Evolutionary conservation across 148 eudicot species (phyloP), one percentile per base, ranked within the genome.

Genomic region (Vaccinium myrtillus): DNA sequence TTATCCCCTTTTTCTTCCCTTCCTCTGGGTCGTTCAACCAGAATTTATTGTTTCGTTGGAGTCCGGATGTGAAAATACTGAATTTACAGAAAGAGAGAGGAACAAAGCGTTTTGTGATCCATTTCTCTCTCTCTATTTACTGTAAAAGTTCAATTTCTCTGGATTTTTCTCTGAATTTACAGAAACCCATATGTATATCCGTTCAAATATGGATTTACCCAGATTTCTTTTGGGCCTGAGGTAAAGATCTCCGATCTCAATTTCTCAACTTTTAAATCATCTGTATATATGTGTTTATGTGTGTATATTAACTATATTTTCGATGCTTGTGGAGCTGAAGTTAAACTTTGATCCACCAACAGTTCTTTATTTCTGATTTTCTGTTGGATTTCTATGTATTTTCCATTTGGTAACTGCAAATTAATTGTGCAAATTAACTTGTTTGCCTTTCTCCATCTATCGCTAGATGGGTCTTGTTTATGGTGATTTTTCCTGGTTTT

Each of bases 11-110:
- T 21, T 11, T 5, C 58, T 77, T 74, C 77, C 43, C n/a, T 21
- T 27, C 1, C 79, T 23, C 58, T 77, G 58, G 19, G 53, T 77
- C 48, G 58, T 77, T 77, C 18, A 77, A 77, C 59, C 23, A 77
- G 58, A 77, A 49, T 50, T 77, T n/a, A 77, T 9, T 77, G 6
- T 50, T 77, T 50, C 9, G 58, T 10, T 79, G 12, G 67, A 49
- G 78, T 84, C 83, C 86, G 86, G 59, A 71, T 82, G 77, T 71
- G 48, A 82, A 69, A 10, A 12, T 46, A 53, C 65, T 11, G 73
- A 80, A n/a, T n/a, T n/a, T n/a, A n/a, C n/a, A 8, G 70, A 48
- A 18, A 8, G 13, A 9, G 53, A 49, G 10, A 54, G 30, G 13
- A 36, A 23, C 7, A 46, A 23, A 56, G 58, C 46, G 51, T 77